Conservation (phyloP, 2,329 filamentous ascomycete genomes). For the Tolypocladium inflatum region DNA sequence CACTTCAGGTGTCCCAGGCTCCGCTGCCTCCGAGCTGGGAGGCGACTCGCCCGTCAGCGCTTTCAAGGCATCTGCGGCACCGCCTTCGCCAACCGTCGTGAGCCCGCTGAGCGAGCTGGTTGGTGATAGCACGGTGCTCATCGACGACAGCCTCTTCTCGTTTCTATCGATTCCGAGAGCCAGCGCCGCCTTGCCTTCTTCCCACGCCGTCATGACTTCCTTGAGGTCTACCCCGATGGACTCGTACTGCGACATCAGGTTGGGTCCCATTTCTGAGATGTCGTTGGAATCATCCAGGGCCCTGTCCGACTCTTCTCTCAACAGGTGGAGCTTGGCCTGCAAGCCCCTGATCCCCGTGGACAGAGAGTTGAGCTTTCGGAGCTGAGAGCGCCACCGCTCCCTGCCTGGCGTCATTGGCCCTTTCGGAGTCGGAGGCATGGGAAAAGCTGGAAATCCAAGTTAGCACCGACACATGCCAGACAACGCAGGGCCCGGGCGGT, state of each 20-base stretch:
- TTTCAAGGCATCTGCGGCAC: constrained; percentile 55
- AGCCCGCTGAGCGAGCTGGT: constrained; percentile 57
- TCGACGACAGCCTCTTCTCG: constrained; percentile 57
- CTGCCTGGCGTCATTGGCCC: constrained; percentile 59
- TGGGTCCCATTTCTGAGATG: constrained; percentile 66
- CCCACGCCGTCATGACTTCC: constrained; percentile 74
- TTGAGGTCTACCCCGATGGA: constrained; percentile 84
- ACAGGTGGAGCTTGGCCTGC: constrained; percentile 86
- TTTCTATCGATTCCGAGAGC: constrained; percentile 75
- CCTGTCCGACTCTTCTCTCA: constrained; percentile 81
- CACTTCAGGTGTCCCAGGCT: constrained; percentile 63
- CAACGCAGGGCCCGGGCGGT: neutral
- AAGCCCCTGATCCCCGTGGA: constrained; percentile 85
- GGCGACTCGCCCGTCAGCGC: constrained; percentile 65
- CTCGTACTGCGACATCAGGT: constrained; percentile 83
- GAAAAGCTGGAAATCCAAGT: constrained; percentile 33
- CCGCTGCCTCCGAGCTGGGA: constrained; percentile 44
- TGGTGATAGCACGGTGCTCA: constrained; percentile 50
- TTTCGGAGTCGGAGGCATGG: constrained; percentile 46
- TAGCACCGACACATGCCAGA: neutral
- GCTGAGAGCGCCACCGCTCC: constrained; percentile 76
- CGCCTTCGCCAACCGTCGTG: constrained; percentile 47
- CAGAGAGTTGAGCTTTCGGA: constrained; percentile 79
- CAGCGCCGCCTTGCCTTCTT: constrained; percentile 74
- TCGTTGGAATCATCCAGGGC: constrained; percentile 65